Evolutionary conservation across 768 basidiomycete species (phyloP).

Genomic region (Naganishia kalamii): DNA sequence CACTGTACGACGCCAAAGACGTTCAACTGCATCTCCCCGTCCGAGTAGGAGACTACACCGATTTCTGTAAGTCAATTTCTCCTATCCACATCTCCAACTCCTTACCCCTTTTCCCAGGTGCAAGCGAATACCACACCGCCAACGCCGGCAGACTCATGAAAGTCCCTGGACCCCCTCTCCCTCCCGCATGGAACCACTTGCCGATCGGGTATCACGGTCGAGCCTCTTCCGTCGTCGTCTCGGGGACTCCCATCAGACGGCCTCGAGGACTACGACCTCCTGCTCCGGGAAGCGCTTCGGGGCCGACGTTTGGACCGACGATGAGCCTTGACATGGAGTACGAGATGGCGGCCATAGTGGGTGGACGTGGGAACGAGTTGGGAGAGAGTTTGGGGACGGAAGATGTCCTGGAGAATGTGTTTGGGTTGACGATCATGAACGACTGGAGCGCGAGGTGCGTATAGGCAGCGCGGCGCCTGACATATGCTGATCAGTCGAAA

Average conservation of each 20-base stretch:
- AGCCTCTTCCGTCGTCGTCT: constrained; percentile 23
- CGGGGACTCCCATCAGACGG: constrained; percentile 14
- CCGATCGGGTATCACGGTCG: constrained; percentile 32
- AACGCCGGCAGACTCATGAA: constrained; percentile 22
- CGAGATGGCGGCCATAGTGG: constrained; percentile 25
- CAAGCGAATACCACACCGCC: constrained; percentile 20
- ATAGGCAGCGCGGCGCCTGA: background rate
- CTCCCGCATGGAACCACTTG: constrained; percentile 23
- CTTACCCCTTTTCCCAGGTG: background rate
- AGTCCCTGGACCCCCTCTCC: constrained; percentile 16
- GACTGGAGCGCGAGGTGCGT: constrained; percentile 28
- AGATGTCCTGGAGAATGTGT: constrained; percentile 21
- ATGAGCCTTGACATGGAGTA: constrained; percentile 23
- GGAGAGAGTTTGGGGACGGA: constrained; percentile 17
- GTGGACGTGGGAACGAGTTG: constrained; percentile 19
- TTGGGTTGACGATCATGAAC: constrained; percentile 26
- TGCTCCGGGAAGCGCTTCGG: background rate
- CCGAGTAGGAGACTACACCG: constrained; percentile 27
- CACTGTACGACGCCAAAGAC: background rate
- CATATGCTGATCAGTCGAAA: background rate
- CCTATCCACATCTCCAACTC: too few relatives aligned
- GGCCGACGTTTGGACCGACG: constrained; percentile 19
- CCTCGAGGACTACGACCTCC: constrained; percentile 12
- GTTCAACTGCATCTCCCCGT: constrained; percentile 26
- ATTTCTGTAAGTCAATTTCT: constrained; percentile 20